Evolutionary conservation across 495 filamentous ascomycete species (phyloP).

Genomic region (Aspergillus bertholletiae): DNA sequence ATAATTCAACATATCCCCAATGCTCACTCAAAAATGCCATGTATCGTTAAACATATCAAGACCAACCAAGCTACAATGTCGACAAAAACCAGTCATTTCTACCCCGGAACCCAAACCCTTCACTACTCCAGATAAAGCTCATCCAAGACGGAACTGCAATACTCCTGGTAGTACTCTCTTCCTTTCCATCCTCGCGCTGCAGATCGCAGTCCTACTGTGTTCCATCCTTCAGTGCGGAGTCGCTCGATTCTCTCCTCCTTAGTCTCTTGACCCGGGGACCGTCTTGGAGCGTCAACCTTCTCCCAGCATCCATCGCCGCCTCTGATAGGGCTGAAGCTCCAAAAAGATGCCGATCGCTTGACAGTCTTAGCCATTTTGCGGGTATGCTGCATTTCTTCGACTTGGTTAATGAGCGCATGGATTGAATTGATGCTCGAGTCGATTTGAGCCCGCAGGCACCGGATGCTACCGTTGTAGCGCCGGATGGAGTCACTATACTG

Average conservation of each 20-base stretch:
- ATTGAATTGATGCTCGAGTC: slow-evolving; percentile 20
- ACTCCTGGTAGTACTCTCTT: slow-evolving; percentile 30
- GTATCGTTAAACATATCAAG: too few relatives aligned
- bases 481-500: slow-evolving; percentile 6
- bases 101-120: not conserved
- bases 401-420: slow-evolving; percentile 19
- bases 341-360: slow-evolving; percentile 33
- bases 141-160: slow-evolving; percentile 29
- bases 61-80: too few relatives aligned
- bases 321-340: slow-evolving; percentile 34
- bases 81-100: too few relatives aligned
- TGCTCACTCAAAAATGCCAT: too few relatives aligned
- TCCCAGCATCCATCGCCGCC: not conserved
- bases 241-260: slow-evolving; percentile 33
- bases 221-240: slow-evolving; percentile 32
- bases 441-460: slow-evolving; percentile 26
- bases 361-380: slow-evolving; percentile 21
- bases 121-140: slow-evolving; percentile 46
- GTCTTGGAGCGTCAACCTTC: not conserved
- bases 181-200: slow-evolving; percentile 36
- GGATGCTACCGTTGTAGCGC: slow-evolving; percentile 22
- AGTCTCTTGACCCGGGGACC: slow-evolving; percentile 20
- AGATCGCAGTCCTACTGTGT: slow-evolving; percentile 30
- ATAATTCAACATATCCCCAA: too few relatives aligned
- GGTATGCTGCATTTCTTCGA: slow-evolving; percentile 21